A percentile compares a stretch with the other conserved stretches of the same genome.
Evolutionary conservation across 306 rosid species (phyloP).

Genomic region (Cicer bijugum): DNA sequence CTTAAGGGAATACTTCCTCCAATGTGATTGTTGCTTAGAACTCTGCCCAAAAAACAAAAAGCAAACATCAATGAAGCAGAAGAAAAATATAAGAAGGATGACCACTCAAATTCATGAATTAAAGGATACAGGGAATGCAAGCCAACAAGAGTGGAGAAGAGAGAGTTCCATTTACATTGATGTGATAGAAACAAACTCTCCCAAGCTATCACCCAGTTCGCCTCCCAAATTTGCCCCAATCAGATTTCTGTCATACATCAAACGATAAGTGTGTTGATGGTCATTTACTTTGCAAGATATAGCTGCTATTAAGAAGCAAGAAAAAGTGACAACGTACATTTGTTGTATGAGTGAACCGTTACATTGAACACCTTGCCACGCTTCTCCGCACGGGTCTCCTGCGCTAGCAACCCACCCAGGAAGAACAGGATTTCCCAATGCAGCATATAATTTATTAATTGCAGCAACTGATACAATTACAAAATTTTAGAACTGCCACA

Average conservation of each 20-base stretch:
- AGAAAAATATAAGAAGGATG: conserved; percentile 30
- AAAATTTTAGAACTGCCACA: conserved; percentile 31
- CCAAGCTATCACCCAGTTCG: conserved; percentile 73
- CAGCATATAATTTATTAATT: conserved; percentile 65
- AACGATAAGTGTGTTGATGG: conserved; percentile 38
- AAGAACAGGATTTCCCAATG: conserved; percentile 77
- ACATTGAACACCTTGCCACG: conserved; percentile 91
- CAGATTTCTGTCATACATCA: conserved; percentile 58
- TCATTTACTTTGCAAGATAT: conserved; percentile 25
- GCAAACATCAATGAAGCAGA: conserved; percentile 36
- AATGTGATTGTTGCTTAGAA: conserved; percentile 83
- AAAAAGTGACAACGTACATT: conserved; percentile 60
- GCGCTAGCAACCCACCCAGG: conserved; percentile 84
- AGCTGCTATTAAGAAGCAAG: conserved; percentile 17
- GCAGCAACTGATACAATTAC: conserved; percentile 72
- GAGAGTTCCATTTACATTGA: conserved; percentile 62
- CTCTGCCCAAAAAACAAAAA: conserved; percentile 59
- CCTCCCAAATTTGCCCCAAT: conserved; percentile 91
- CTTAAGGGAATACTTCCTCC: conserved; percentile 86
- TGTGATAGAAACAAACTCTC: conserved; percentile 63
- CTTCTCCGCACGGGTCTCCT: conserved; percentile 93
- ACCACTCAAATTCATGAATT: conserved; percentile 19
- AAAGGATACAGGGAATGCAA: conserved; percentile 35
- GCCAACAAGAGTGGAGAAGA: conserved; percentile 19
- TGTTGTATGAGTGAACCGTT: conserved; percentile 60